Conservation (phyloP, 192 early-diverging fungal species). For the Linnemannia elongata region DNA sequence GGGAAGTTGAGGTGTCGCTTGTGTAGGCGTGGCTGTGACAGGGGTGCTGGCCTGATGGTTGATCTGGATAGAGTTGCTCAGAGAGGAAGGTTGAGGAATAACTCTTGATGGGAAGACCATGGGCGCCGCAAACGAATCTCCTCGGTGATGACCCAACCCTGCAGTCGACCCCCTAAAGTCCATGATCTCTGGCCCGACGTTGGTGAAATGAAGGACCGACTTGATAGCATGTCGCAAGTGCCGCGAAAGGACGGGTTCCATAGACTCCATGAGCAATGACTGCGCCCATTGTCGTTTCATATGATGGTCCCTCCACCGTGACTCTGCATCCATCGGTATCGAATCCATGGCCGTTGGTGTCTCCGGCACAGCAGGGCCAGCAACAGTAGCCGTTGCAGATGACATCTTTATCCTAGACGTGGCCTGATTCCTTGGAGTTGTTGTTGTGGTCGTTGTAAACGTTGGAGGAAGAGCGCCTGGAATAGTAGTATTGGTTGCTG, state of each 20-base stretch:
- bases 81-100: not conserved
- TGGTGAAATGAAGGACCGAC: constrained; percentile 48
- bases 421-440: not conserved
- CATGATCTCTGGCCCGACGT: constrained; percentile 49
- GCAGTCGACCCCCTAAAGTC: constrained; percentile 34
- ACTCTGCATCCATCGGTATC: constrained; percentile 44
- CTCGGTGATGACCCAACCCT: constrained; percentile 12
- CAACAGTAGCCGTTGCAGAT: not conserved
- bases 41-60: not conserved
- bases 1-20: not conserved
- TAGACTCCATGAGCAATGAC: constrained; percentile 40
- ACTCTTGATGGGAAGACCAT: constrained; percentile 8
- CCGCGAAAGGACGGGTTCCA: constrained; percentile 38
- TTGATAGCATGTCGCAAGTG: constrained; percentile 48
- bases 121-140: constrained; percentile 30
- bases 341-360: not conserved
- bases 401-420: not conserved
- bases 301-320: constrained; percentile 49
- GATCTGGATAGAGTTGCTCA: constrained; percentile 1
- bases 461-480: not conserved
- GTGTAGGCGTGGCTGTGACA: not conserved
- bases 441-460: not conserved
- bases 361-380: not conserved
- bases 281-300: constrained; percentile 47
- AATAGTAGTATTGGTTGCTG: not conserved